These are phyloP conservation scores for Ophiostoma ips DNA, from an alignment of 2,329 filamentous ascomycete genomes.

Conservation along the genomic window DNA sequence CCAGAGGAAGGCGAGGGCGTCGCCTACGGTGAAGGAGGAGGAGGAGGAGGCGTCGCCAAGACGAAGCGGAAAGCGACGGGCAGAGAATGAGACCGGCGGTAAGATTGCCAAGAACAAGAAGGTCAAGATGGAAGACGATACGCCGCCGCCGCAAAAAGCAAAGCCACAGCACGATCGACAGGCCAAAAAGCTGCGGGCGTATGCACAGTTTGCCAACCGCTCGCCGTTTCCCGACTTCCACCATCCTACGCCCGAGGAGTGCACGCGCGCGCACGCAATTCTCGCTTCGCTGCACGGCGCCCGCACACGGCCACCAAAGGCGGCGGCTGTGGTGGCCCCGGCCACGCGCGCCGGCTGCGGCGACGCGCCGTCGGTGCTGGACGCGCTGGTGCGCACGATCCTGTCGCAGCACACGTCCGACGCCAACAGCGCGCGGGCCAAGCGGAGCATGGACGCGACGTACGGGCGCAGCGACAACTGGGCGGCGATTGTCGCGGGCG, in stretches of 20 bases:
- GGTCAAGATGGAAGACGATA: background rate
- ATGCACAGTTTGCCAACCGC: background rate
- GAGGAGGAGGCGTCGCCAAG: too few species aligned
- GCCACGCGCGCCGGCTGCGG: background rate
- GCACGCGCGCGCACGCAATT: background rate
- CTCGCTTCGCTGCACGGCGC: background rate
- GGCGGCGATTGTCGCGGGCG: background rate
- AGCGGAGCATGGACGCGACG: background rate
- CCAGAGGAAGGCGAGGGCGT: too few species aligned
- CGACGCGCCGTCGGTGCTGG: background rate
- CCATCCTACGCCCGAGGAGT: background rate
- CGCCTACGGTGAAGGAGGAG: too few species aligned
- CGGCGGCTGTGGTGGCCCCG: background rate
- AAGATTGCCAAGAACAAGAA: background rate
- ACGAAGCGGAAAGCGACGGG: too few species aligned
- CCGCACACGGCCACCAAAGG: background rate
- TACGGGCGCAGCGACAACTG: constrained; percentile 1
- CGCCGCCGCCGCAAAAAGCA: background rate
- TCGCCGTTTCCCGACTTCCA: background rate
- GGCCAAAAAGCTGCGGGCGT: background rate
- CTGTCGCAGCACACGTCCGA: background rate
- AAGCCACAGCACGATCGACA: background rate
- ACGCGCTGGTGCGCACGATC: constrained; percentile 1
- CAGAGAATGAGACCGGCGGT: too few species aligned
- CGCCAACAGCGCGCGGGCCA: background rate